Evolutionary conservation across 805 yeast genomes (phyloP).

Genomic region (Cyberlindnera mycetangii): DNA sequence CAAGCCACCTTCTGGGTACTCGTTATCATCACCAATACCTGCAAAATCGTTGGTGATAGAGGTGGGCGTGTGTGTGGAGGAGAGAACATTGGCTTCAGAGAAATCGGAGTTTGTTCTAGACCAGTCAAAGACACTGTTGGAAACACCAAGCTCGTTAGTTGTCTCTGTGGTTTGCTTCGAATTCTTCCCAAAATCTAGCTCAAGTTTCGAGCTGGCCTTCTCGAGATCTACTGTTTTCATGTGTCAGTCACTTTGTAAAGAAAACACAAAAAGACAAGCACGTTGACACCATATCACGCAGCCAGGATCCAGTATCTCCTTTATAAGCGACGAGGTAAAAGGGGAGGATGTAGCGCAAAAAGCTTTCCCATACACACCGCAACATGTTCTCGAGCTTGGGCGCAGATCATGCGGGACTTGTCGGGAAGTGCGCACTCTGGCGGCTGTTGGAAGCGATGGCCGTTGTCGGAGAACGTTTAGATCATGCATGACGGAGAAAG

Average conservation of each 20-base stretch:
- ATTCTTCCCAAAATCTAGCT: too few species aligned
- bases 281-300: too few species aligned
- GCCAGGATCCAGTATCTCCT: too few species aligned
- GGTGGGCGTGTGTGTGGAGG: slow-evolving; percentile 1
- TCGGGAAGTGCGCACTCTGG: not conserved
- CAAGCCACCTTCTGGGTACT: slow-evolving; percentile 54
- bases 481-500: not conserved
- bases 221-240: not conserved
- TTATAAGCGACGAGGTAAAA: too few species aligned
- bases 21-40: slow-evolving; percentile 18
- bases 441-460: not conserved
- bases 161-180: slow-evolving; percentile 2
- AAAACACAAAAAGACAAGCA: too few species aligned
- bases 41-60: not conserved
- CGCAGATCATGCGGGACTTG: slow-evolving; percentile 1
- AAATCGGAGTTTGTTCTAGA: slow-evolving; percentile 14
- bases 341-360: not conserved
- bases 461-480: not conserved
- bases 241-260: too few species aligned
- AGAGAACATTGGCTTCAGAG: slow-evolving; percentile 6
- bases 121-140: slow-evolving; percentile 11
- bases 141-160: slow-evolving; percentile 10
- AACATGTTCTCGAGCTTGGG: slow-evolving; percentile 1
- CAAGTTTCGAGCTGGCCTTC: not conserved
- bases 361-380: not conserved